These are phyloP conservation scores for Platanus orientalis DNA, from an alignment of 164 flowering plant species.

Conservation along the genomic window DNA sequence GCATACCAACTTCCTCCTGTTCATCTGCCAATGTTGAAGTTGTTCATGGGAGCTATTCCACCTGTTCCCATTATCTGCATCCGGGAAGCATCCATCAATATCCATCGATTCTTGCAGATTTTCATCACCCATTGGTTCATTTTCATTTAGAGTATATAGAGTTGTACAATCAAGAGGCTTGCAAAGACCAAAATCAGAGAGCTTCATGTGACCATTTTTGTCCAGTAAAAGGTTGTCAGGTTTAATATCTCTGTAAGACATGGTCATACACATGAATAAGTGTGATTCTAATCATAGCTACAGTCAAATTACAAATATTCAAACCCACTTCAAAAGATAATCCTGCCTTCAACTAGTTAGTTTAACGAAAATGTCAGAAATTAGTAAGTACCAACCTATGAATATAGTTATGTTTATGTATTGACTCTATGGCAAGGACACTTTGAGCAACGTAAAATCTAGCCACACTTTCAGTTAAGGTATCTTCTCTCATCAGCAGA, in stretches of 20 bases:
- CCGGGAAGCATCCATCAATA: conserved; percentile 48
- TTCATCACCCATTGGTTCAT: conserved; percentile 68
- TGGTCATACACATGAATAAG: conserved; percentile 4
- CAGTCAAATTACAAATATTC: background rate
- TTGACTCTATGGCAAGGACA: conserved; percentile 89
- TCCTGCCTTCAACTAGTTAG: background rate
- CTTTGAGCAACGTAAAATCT: conserved; percentile 93
- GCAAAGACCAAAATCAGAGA: conserved; percentile 98
- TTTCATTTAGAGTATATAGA: conserved; percentile 61
- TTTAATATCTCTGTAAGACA: conserved; percentile 72
- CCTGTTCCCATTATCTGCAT: conserved; percentile 40
- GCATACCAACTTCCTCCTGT: conserved; percentile 75
- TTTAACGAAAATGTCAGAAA: background rate
- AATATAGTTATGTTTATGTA: conserved; percentile 90
- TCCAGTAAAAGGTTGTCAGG: conserved; percentile 96
- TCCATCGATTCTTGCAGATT: conserved; percentile 75
- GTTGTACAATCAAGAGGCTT: conserved; percentile 84
- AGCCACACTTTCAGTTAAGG: conserved; percentile 85
- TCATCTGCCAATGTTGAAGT: conserved; percentile 92
- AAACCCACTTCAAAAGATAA: background rate
- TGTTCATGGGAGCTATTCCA: conserved; percentile 87
- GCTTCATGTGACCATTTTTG: conserved; percentile 89
- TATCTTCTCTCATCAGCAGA: conserved; percentile 92
- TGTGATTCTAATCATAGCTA: background rate
- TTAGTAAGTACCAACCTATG: conserved; percentile 62